These are phyloP conservation scores for Cyclotella distinguenda DNA, from an alignment of 108 stramenopile species.

Conservation along the genomic window DNA sequence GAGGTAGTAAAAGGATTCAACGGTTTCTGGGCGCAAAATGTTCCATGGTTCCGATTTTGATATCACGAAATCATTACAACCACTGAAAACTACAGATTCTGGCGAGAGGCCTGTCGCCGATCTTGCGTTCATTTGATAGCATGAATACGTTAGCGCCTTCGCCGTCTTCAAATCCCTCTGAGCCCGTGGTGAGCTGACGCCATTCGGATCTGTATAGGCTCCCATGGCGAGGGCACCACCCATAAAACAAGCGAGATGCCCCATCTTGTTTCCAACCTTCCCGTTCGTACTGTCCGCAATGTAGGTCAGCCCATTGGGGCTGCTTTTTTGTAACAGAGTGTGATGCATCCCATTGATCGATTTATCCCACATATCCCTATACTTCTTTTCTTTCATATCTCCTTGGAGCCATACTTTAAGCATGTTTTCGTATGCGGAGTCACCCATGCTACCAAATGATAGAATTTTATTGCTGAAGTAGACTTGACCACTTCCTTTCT, in stretches of 20 bases:
- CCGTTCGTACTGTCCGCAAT: conserved; percentile 69
- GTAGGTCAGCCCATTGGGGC: conserved; percentile 75
- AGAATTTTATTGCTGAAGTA: conserved; percentile 56
- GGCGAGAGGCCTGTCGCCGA: conserved; percentile 89
- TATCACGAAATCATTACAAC: conserved; percentile 66
- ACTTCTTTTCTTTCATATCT: conserved; percentile 68
- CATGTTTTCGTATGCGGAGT: conserved; percentile 94
- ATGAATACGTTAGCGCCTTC: conserved; percentile 91
- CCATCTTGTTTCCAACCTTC: conserved; percentile 74
- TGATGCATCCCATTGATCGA: conserved; percentile 86
- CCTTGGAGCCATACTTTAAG: conserved; percentile 94
- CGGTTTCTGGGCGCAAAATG: conserved; percentile 90
- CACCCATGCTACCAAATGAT: conserved; percentile 77
- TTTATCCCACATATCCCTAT: conserved; percentile 87
- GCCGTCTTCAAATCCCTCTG: conserved; percentile 81
- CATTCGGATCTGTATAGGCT: conserved; percentile 82
- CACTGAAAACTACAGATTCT: conserved; percentile 70
- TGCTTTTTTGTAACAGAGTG: conserved; percentile 65
- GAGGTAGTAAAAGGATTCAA: conserved; percentile 58
- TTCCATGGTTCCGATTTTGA: conserved; percentile 72
- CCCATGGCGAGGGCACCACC: conserved; percentile 91
- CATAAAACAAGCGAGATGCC: conserved; percentile 95
- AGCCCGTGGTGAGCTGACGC: conserved; percentile 61
- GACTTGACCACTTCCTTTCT: conserved; percentile 33
- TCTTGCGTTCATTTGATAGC: conserved; percentile 91